Conservation (phyloP, 441 rosid genomes). For the Croton laevigatus region DNA sequence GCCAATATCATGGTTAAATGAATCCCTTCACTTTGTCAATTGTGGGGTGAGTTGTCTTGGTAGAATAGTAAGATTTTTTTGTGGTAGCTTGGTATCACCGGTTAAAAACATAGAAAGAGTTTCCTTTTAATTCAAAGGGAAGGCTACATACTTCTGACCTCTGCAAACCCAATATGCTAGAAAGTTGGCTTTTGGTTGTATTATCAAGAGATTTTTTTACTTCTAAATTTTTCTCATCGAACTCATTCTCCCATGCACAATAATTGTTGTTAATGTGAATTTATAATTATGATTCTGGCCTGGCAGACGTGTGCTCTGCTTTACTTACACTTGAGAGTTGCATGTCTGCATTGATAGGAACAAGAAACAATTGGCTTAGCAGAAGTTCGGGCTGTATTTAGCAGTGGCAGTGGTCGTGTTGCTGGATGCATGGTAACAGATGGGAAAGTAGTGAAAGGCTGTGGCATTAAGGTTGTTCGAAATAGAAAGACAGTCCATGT, state of each 20-base stretch:
- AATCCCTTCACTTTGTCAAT: background rate
- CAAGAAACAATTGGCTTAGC: slow-evolving; percentile 81
- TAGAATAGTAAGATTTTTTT: background rate
- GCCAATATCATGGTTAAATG: background rate
- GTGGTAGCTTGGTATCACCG: background rate
- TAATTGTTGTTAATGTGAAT: background rate
- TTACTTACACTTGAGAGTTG: slow-evolving; percentile 19
- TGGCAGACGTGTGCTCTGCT: background rate
- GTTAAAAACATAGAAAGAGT: background rate
- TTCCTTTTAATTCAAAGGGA: background rate
- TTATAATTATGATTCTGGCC: background rate
- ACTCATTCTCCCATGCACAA: background rate
- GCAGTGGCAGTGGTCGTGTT: slow-evolving; percentile 97
- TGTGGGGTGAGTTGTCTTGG: background rate
- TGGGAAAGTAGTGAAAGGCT: slow-evolving; percentile 79
- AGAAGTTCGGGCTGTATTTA: slow-evolving; percentile 84
- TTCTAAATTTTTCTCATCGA: background rate
- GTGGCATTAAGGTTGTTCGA: slow-evolving; percentile 77
- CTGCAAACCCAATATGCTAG: background rate
- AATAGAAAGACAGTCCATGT: slow-evolving; percentile 60
- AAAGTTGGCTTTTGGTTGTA: background rate
- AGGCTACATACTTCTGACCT: background rate
- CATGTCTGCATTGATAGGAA: slow-evolving; percentile 51
- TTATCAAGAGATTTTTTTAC: background rate
- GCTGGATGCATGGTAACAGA: slow-evolving; percentile 99